Evolutionary conservation across 352 stramenopile species (phyloP), one percentile per base, ranked within the genome.

Genomic region (Pythium diclinum): DNA sequence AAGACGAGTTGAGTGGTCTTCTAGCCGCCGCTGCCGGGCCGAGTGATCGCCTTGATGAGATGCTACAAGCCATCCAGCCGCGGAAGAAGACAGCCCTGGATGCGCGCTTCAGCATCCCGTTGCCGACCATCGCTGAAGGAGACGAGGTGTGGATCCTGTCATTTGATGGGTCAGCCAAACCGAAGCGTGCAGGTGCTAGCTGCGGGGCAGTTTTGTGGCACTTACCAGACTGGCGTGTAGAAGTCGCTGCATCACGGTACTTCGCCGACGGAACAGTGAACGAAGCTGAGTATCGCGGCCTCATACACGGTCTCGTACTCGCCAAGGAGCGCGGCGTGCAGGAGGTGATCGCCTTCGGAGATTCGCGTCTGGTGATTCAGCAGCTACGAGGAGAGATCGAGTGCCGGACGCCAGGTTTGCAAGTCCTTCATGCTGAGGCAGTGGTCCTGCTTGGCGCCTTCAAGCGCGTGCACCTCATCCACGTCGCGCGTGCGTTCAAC

Each of bases 351-450:
- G 10, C 70, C 11, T 70, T 34, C 32, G 68, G 62, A 14, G 58
- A 74, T 51, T 74, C 68, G 2, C n/a, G 57, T 6, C 33, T 70
- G 2, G 58, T 69, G 0, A 59, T 74, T 10, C 61, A 67, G 21
- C 68, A 70, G 13, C 53, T 67, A 0, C 58, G 61, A 1, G 62
- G 68, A 14, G 68, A 74, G 6, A 74, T 74, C 6, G 68, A 74
- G 7, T 74, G 62, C 42, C 34, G 28, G 1, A 34, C 62, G 6
- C 58, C 68, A 6, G 57, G 36, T 6, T 47, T 74, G 0, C 47
- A 56, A 10, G 40, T 70, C 0, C 55, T 74, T 0, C 47, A 36
- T 3, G 49, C 47, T 0, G 51, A 69, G 34, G 62, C 59, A 13
- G 33, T 65, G 3, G 16, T 25, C 13, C 7, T 48, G 6, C 28